Evolutionary conservation across 1,284 basidiomycete species (phyloP).

Genomic region (Rugiboletus extremiorientalis): DNA sequence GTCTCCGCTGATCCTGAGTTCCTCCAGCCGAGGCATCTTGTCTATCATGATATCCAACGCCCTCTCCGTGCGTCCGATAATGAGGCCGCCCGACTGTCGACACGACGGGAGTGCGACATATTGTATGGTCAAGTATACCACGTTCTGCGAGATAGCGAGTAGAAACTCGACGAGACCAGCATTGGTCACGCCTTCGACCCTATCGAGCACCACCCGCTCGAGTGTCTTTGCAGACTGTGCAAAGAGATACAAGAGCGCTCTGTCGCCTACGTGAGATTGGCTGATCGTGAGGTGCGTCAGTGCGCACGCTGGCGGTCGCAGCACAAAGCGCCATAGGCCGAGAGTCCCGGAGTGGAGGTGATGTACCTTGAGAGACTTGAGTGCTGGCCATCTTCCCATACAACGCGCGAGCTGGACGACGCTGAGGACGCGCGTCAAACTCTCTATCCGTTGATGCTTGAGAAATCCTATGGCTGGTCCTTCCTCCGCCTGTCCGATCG

Average conservation of each 20-base stretch:
- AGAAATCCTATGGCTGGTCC: not conserved
- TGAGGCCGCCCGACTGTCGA: slow-evolving; percentile 15
- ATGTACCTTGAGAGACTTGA: slow-evolving; percentile 10
- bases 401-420: slow-evolving; percentile 21
- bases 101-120: slow-evolving; percentile 18
- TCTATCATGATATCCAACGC: slow-evolving; percentile 20
- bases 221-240: slow-evolving; percentile 15
- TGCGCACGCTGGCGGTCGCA: slow-evolving; percentile 18
- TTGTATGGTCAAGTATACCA: slow-evolving; percentile 13
- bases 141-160: slow-evolving; percentile 10
- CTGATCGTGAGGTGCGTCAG: slow-evolving; percentile 21
- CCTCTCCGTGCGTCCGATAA: slow-evolving; percentile 20
- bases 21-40: slow-evolving; percentile 18
- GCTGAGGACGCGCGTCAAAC: slow-evolving; percentile 5
- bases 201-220: slow-evolving; percentile 19
- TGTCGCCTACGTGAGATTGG: slow-evolving; percentile 15
- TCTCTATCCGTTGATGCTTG: not conserved
- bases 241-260: slow-evolving; percentile 17
- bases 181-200: slow-evolving; percentile 24
- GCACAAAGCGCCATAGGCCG: slow-evolving; percentile 11
- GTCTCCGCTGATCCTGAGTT: slow-evolving; percentile 23
- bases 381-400: slow-evolving; percentile 12
- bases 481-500: slow-evolving; percentile 9
- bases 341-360: slow-evolving; percentile 13
- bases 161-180: slow-evolving; percentile 20